phyloP scores from a whole-genome alignment of 495 filamentous ascomycete species.

The Hypoxylon intermedium region DNA sequence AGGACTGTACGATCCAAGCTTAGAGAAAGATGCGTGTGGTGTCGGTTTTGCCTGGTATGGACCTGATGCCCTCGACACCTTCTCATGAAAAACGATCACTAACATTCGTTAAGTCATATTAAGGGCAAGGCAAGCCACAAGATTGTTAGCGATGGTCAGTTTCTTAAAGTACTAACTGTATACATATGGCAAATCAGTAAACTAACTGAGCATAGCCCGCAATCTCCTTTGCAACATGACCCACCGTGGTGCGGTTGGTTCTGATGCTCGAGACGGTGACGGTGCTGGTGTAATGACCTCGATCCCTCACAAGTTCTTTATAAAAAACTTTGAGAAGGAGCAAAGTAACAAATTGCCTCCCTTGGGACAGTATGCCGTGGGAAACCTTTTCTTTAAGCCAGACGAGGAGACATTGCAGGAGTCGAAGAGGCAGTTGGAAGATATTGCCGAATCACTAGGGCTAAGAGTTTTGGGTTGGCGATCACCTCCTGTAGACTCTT shows the following conservation, averaged over 20 bases:
- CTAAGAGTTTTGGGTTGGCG: slow-evolving; percentile 96
- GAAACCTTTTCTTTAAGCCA: slow-evolving; percentile 99
- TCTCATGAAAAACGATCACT: neutral
- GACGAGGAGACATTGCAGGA: slow-evolving; percentile 85
- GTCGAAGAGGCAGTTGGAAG: slow-evolving; percentile 87
- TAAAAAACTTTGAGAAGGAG: slow-evolving; percentile 96
- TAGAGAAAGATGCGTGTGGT: slow-evolving; percentile 99
- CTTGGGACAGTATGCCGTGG: slow-evolving; percentile 92
- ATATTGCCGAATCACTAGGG: slow-evolving; percentile 84
- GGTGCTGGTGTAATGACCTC: slow-evolving; percentile 99
- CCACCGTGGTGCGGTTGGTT: slow-evolving; percentile 97
- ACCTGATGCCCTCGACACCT: neutral
- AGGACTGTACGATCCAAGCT: slow-evolving; percentile 93
- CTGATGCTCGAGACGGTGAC: slow-evolving; percentile 96
- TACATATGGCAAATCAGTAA: neutral
- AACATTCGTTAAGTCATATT: slow-evolving; percentile 73
- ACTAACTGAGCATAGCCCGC: slow-evolving; percentile 65
- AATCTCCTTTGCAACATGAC: slow-evolving; percentile 99
- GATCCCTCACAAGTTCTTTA: slow-evolving; percentile 97
- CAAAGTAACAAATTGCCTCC: slow-evolving; percentile 84
- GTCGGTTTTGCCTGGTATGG: slow-evolving; percentile 97
- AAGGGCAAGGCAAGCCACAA: slow-evolving; percentile 98
- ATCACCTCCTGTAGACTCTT: slow-evolving; percentile 91
- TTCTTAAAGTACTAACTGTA: slow-evolving; percentile 11
- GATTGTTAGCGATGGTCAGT: slow-evolving; percentile 97